Percentiles rank a stretch among this genome's conserved stretches.
phyloP scores from a whole-genome alignment of 805 yeast species.

The Osmozyma mogii region DNA sequence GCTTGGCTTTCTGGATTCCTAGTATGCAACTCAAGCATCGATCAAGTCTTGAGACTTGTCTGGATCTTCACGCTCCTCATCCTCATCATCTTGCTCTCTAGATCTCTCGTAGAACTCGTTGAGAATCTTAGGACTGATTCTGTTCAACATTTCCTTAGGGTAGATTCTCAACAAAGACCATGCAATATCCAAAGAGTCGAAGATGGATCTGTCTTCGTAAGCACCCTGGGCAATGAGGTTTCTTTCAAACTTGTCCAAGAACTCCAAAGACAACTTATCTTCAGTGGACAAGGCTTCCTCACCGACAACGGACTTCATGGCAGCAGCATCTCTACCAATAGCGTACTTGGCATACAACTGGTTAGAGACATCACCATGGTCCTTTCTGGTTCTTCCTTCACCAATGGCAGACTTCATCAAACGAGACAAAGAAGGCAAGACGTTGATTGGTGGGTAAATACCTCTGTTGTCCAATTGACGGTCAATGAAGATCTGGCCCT shows the following conservation, averaged over 20 bases:
- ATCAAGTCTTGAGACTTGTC: conserved; percentile 36
- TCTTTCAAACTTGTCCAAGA: conserved; percentile 95
- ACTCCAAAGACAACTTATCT: conserved; percentile 94
- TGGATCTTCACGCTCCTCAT: conserved; percentile 34
- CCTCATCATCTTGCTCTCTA: conserved; percentile 56
- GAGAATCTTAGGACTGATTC: conserved; percentile 95
- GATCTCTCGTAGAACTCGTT: conserved; percentile 93
- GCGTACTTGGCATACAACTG: conserved; percentile 99
- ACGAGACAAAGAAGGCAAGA: conserved; percentile 93
- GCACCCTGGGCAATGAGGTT: conserved; percentile 95
- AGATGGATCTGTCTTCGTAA: conserved; percentile 89
- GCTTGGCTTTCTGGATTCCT: too few relatives aligned
- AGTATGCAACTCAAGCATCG: conserved; percentile 35
- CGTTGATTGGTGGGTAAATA: conserved; percentile 98
- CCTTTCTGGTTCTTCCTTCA: conserved; percentile 99
- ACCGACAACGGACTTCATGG: conserved; percentile 99
- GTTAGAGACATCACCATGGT: conserved; percentile 98
- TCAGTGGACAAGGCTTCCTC: conserved; percentile 98
- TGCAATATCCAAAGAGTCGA: conserved; percentile 94
- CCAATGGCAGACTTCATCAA: conserved; percentile 99
- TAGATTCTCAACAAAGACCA: conserved; percentile 97
- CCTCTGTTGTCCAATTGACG: conserved; percentile 95
- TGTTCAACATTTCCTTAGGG: conserved; percentile 97
- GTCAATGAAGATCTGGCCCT: conserved; percentile 97
- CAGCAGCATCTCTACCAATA: conserved; percentile 99